Evolutionary conservation across 768 basidiomycete species (phyloP).

Genomic region (Boletus pseudo-olivaceus): DNA sequence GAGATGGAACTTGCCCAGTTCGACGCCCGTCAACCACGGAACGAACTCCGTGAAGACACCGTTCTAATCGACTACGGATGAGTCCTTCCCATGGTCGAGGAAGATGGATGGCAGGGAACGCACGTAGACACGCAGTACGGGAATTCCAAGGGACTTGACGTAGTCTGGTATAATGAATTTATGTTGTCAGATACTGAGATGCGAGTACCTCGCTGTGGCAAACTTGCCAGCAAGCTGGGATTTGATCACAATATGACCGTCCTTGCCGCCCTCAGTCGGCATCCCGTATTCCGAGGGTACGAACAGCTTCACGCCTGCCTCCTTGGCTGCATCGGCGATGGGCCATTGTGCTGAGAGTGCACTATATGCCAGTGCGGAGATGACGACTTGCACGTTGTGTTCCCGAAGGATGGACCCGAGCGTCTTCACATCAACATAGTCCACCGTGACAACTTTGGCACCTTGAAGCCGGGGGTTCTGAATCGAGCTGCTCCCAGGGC

Average conservation of each 20-base stretch:
- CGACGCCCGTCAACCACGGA: slow-evolving; percentile 28
- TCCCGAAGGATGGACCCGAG: slow-evolving; percentile 28
- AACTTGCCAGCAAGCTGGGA: slow-evolving; percentile 28
- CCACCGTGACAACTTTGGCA: slow-evolving; percentile 27
- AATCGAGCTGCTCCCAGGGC: slow-evolving; percentile 19
- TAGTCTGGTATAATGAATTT: slow-evolving; percentile 19
- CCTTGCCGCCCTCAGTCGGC: slow-evolving; percentile 32
- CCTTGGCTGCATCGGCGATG: slow-evolving; percentile 36
- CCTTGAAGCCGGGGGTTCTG: slow-evolving; percentile 22
- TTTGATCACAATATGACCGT: slow-evolving; percentile 25
- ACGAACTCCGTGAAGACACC: slow-evolving; percentile 34
- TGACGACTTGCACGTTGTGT: slow-evolving; percentile 33
- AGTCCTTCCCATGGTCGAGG: not conserved
- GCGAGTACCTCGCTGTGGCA: not conserved
- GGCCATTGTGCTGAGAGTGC: slow-evolving; percentile 25
- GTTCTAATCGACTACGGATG: slow-evolving; percentile 18
- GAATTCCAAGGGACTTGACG: slow-evolving; percentile 28
- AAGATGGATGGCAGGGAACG: not conserved
- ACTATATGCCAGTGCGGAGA: slow-evolving; percentile 32
- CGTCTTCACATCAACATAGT: slow-evolving; percentile 24
- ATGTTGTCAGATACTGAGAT: not conserved
- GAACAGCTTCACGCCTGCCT: slow-evolving; percentile 36
- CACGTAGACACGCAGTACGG: slow-evolving; percentile 33
- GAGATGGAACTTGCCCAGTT: slow-evolving; percentile 29
- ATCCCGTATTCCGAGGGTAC: slow-evolving; percentile 39